A percentile compares a stretch with the other conserved stretches of the same genome.
Evolutionary conservation across 305 asterid species (phyloP).

Genomic region (Ilex paraguariensis): DNA sequence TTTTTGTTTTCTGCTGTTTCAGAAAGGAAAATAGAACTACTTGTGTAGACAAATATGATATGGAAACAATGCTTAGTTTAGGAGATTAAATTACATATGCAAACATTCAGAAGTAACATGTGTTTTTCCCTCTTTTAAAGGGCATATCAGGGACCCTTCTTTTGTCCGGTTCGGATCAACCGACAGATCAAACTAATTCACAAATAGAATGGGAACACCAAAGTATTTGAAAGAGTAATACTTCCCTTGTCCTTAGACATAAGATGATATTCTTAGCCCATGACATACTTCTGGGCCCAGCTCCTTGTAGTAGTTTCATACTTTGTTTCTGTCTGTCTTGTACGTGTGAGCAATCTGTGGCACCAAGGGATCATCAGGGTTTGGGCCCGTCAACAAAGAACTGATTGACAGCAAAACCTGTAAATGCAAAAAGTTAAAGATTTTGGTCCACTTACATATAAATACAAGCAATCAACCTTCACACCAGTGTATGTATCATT

Average conservation of each 20-base stretch:
- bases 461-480: background rate
- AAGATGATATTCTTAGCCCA: constrained; percentile 46
- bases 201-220: constrained; percentile 22
- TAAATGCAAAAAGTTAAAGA: constrained; percentile 3
- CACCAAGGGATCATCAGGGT: constrained; percentile 92
- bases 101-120: constrained; percentile 24
- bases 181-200: constrained; percentile 28
- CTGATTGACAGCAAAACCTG: constrained; percentile 90
- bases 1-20: too few relatives aligned
- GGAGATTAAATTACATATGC: constrained; percentile 31
- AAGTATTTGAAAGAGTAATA: constrained; percentile 24
- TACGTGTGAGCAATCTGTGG: constrained; percentile 95
- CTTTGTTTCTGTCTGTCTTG: constrained; percentile 83
- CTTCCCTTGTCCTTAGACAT: constrained; percentile 19
- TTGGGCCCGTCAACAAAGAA: constrained; percentile 84
- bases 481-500: too few relatives aligned
- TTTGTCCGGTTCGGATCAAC: constrained; percentile 27
- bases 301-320: constrained; percentile 90
- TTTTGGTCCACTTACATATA: background rate
- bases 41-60: too few relatives aligned
- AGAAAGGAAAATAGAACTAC: too few relatives aligned
- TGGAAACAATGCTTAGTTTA: constrained; percentile 4
- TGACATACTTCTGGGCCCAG: constrained; percentile 95
- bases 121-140: constrained; percentile 22
- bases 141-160: constrained; percentile 23